Base-by-base conservation (phyloP, 345 rosid genomes). In the Euphorbia lathyris region DNA sequence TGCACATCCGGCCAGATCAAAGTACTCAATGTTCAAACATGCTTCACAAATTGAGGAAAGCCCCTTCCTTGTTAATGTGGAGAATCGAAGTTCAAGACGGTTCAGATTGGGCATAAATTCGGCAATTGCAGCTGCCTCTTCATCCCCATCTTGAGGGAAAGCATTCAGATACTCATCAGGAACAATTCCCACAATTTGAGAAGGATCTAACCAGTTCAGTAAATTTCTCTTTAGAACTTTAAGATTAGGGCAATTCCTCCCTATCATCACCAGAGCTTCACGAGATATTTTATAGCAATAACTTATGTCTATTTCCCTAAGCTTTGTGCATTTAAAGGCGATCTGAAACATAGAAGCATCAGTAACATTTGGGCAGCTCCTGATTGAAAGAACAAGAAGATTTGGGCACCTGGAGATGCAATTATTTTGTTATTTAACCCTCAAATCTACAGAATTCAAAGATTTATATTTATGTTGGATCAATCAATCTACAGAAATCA, bases 111-210 rank as follows among this genome's bases (percentile, higher is more conserved):
- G 81, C 93, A 91, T 88, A 58, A 62, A 84, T 43, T 83, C 84
- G 7, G 89, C 93, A n/a, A 88, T 82, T 2, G 92, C 89, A 1
- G 74, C 77, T 25, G 97, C 98, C 67, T 93, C 96, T 0, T 73
- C 63, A 78, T 89, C 93, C 7, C 96, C 95, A 59, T 93, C 98
- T 78, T 84, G 91, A 23, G 96, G 98, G 74, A 87, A 89, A 58
- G 93, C 80, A 63, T 88, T 82, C 42, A 91, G 76, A 32, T 89
- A 89, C 73, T 85, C 90, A 17, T 23, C 0, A 0, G 97, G 98
- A 64, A 89, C 91, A 70, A 76, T 74, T 71, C 93, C 87, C 0
- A 1, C 78, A 58, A 83, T 86, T 11, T 86, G 85, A 27, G 91
- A 91, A 64, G 96, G 78, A 75, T 91, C 91, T 17, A 90, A 78